These are phyloP conservation scores for Talaromyces nanjingensis DNA, from an alignment of 495 filamentous ascomycete genomes.

Conservation along the genomic window DNA sequence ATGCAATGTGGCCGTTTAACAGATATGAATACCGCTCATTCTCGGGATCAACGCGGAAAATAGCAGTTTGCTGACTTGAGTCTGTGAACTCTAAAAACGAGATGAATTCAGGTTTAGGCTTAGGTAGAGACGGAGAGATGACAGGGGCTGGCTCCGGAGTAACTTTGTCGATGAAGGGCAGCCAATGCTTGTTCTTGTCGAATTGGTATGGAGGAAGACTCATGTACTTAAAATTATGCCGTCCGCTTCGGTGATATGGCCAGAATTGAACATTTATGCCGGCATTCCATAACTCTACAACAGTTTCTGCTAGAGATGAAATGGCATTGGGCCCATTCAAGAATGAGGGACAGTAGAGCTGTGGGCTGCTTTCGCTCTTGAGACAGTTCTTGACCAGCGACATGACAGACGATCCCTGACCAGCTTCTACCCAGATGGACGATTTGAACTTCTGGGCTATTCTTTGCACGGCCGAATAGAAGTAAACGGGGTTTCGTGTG, in stretches of 20 bases:
- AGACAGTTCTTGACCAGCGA: conserved; percentile 15
- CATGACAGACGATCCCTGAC: conserved; percentile 24
- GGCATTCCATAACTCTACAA: conserved; percentile 21
- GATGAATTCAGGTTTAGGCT: conserved; percentile 21
- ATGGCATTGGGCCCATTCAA: background rate
- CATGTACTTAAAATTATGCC: conserved; percentile 12
- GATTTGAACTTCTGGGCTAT: conserved; percentile 15
- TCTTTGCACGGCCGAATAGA: conserved; percentile 29
- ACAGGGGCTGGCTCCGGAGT: conserved; percentile 1
- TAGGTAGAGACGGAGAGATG: background rate
- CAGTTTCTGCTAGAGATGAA: conserved; percentile 16
- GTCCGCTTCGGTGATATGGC: conserved; percentile 18
- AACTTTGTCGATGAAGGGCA: conserved; percentile 7
- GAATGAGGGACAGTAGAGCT: conserved; percentile 15
- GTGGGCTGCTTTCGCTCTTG: background rate
- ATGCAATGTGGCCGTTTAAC: conserved; percentile 33
- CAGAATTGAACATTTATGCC: conserved; percentile 25
- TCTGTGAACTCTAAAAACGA: conserved; percentile 39
- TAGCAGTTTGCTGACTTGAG: conserved; percentile 18
- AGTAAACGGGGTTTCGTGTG: conserved; percentile 34
- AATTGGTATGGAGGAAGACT: conserved; percentile 32
- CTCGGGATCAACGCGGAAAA: conserved; percentile 41
- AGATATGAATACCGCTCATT: conserved; percentile 31
- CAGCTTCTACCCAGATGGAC: conserved; percentile 34
- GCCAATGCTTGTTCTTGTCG: conserved; percentile 27